A percentile compares a stretch with the other conserved stretches of the same genome.
Evolutionary conservation across 1,284 basidiomycete species (phyloP).

Genomic region (Pseudozyma thailandica): DNA sequence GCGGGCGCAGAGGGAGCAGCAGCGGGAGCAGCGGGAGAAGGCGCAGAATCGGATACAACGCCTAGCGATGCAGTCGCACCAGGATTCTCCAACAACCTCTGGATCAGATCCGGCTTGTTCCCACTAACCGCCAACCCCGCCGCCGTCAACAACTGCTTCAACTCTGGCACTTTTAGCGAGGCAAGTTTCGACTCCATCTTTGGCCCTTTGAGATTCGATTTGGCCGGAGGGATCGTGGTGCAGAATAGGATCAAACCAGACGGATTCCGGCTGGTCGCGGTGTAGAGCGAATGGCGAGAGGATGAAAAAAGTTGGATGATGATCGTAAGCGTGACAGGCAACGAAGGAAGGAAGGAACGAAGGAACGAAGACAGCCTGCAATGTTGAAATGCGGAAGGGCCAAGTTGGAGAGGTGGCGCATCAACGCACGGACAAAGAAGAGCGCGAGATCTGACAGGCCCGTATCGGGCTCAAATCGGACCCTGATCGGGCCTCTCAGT

Average conservation of each 20-base stretch:
- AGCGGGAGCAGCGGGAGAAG: conserved; percentile 5
- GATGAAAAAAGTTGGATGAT: not conserved
- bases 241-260: too few species aligned
- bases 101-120: conserved; percentile 63
- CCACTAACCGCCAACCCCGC: conserved; percentile 54
- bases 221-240: too few species aligned
- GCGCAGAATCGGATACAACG: not conserved
- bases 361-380: not conserved
- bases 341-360: not conserved
- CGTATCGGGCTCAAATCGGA: not conserved
- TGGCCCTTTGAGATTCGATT: too few species aligned
- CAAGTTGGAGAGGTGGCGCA: not conserved
- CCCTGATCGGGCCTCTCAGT: not conserved
- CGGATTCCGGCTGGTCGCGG: not conserved
- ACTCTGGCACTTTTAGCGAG: conserved; percentile 61
- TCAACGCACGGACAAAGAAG: not conserved
- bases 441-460: not conserved
- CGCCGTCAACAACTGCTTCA: conserved; percentile 56
- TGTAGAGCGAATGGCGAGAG: not conserved
- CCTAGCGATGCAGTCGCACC: conserved; percentile 43
- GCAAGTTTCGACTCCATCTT: conserved; percentile 60
- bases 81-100: conserved; percentile 61
- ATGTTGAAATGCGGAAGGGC: not conserved
- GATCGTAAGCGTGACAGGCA: not conserved
- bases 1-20: conserved; percentile 7